A percentile compares a stretch with the other conserved stretches of the same genome.
These are phyloP conservation scores for Xylaria sp. DNA, from an alignment of 2,329 filamentous ascomycete genomes.

Conservation along the genomic window DNA sequence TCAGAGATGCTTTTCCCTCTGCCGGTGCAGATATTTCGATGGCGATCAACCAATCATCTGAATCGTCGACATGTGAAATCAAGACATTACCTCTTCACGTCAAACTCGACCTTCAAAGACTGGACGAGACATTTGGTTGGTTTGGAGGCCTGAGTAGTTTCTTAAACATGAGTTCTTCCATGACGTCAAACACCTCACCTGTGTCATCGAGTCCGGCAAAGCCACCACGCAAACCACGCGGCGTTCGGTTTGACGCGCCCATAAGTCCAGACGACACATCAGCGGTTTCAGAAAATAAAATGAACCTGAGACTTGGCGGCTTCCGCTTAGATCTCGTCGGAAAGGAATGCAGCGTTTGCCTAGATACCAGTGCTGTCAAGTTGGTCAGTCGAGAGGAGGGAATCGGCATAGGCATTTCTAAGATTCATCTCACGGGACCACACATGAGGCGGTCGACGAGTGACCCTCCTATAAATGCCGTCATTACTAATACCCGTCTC, in stretches of 20 bases:
- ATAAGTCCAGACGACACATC: constrained; percentile 53
- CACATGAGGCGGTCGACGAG: constrained; percentile 55
- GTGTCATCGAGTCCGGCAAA: constrained; percentile 42
- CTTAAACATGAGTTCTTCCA: constrained; percentile 83
- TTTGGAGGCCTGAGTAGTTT: constrained; percentile 93
- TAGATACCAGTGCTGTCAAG: constrained; percentile 83
- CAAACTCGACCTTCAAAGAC: constrained; percentile 73
- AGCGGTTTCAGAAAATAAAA: constrained; percentile 61
- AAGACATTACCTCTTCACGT: constrained; percentile 77
- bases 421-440: constrained; percentile 75
- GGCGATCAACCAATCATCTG: constrained; percentile 50
- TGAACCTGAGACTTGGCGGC: constrained; percentile 77
- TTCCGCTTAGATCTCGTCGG: constrained; percentile 77
- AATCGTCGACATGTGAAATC: constrained; percentile 60
- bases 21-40: constrained; percentile 61
- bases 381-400: constrained; percentile 74
- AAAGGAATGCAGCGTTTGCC: constrained; percentile 70
- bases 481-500: constrained; percentile 67
- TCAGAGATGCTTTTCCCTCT: constrained; percentile 60
- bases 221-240: constrained; percentile 49
- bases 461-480: constrained; percentile 63
- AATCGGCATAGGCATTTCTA: constrained; percentile 73
- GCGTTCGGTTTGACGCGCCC: constrained; percentile 61
- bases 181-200: constrained; percentile 70
- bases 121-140: constrained; percentile 86